Evolutionary conservation across 2,329 filamentous ascomycete genomes (phyloP), one percentile per base, ranked within the genome.

Genomic region (Cladosporium sp.): DNA sequence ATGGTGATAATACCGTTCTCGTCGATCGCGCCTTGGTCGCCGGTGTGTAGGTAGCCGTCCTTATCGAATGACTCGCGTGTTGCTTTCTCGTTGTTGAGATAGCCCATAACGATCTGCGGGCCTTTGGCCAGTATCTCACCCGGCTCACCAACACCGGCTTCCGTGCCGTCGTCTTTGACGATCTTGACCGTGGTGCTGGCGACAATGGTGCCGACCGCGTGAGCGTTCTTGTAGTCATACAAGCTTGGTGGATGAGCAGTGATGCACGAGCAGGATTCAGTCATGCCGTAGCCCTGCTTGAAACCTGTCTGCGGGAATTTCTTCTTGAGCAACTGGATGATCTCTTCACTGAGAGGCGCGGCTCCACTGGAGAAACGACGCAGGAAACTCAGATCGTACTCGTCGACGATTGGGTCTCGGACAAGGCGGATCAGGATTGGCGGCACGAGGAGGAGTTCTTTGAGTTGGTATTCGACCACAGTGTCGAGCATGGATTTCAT

Each of bases 271-370:
- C 86, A 89, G 0, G 81, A 85, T 73, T 89, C 88, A 0, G 88
- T 90, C 87, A 90, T 89, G 31, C 88, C 88, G 70, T 89, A 90
- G 1, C 85, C 86, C 70, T 88, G 87, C 72, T 86, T 88, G 75
- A 89, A 88, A 0, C 85, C 86, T 0, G 83, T 86, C 1, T 81
- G 77, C 0, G 87, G 87, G 70, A 88, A 89, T 57, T 82, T 83
- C 67, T 80, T 78, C 65, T 85, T 76, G 16, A 89, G 77, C 28
- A 83, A 79, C 28, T 84, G 80, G 18, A 89, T 79, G 63, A 90
- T 84, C 72, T 89, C 84, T 6, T 80, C 78, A 2, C 80, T 81
- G 3, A 88, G 75, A 0, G 87, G 88, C 0, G 88, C 88, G 0
- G 87, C 87, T 8, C 87, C 87, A 1, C 83, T 86, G 0, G 83